Evolutionary conservation across 2,329 filamentous ascomycete genomes (phyloP), one percentile per base, ranked within the genome.

Genomic region (Pyrenochaeta sp.): DNA sequence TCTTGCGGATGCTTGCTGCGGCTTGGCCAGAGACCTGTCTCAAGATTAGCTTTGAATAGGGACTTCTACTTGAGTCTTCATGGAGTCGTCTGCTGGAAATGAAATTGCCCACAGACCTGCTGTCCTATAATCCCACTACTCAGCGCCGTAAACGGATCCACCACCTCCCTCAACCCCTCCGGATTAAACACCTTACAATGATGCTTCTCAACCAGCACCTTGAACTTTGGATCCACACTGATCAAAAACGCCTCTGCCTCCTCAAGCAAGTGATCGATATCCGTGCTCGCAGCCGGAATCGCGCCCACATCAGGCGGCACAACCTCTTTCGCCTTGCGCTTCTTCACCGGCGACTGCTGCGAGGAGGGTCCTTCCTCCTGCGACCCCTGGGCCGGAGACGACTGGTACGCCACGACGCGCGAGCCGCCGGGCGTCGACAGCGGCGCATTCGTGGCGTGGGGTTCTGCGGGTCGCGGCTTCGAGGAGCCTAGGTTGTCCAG

Each of bases 121-220:
- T 97, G 94, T 39, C 90, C 91, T 60, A 97, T 96, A 65, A 99
- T 96, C 37, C 91, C 88, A 69, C 87, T 92, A 26, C 84, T 81
- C 22, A 99, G 79, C 44, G 84, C 86, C 58, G 88, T 86, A 64
- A 96, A 99, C 0, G 94, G 94, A 71, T 97, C 90, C 48, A 96
- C 83, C 53, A 84, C 79, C 71, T 96, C 90, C 19, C 86, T 83
- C n/a, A 97, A 75, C 0, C 91, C 90, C 51, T 88, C 86, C 0
- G 90, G 82, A 1, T 86, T 88, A 73, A 97, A 97, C 11, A 94
- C 74, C 41, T 79, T 80, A 71, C 93, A 97, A 48, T 82, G 82
- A 63, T 96, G 81, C 44, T 83, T 82, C 44, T 89, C 85, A 35
- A 96, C 83, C 13, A 96, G 71, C 0, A 81, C 77, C 59, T 83